Conservation (phyloP, 306 rosid species). For the Dryas octopetala region DNA sequence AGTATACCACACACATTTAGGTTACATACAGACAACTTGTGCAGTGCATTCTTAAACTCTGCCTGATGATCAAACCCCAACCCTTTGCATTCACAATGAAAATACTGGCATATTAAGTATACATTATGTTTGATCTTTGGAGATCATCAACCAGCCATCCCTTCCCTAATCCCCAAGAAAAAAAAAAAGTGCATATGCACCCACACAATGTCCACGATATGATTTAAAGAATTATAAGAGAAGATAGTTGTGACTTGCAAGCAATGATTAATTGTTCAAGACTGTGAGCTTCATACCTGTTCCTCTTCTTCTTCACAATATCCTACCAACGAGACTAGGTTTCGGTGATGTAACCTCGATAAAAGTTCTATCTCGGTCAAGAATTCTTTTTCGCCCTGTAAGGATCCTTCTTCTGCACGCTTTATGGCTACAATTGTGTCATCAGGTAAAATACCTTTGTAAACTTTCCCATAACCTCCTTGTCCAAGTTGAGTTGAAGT, state of each 20-base stretch:
- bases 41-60: background rate
- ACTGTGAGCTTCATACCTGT: slow-evolving; percentile 40
- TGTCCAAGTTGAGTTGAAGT: slow-evolving; percentile 62
- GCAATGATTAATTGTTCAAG: background rate
- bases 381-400: slow-evolving; percentile 91
- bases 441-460: slow-evolving; percentile 67
- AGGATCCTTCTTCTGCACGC: slow-evolving; percentile 82
- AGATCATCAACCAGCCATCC: too few relatives aligned
- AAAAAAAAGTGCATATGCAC: too few relatives aligned
- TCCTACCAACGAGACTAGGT: slow-evolving; percentile 78
- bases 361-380: slow-evolving; percentile 87
- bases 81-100: too few relatives aligned
- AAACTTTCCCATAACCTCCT: slow-evolving; percentile 98
- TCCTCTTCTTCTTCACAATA: slow-evolving; percentile 84
- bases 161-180: too few relatives aligned
- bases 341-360: slow-evolving; percentile 88
- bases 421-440: slow-evolving; percentile 70
- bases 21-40: background rate
- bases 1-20: background rate
- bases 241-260: background rate
- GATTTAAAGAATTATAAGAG: background rate
- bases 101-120: too few relatives aligned
- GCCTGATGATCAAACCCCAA: too few relatives aligned
- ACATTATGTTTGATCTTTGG: too few relatives aligned
- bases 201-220: too few relatives aligned